Conservation (phyloP, 148 eudicot genomes). For the Camellia granthamiana region DNA sequence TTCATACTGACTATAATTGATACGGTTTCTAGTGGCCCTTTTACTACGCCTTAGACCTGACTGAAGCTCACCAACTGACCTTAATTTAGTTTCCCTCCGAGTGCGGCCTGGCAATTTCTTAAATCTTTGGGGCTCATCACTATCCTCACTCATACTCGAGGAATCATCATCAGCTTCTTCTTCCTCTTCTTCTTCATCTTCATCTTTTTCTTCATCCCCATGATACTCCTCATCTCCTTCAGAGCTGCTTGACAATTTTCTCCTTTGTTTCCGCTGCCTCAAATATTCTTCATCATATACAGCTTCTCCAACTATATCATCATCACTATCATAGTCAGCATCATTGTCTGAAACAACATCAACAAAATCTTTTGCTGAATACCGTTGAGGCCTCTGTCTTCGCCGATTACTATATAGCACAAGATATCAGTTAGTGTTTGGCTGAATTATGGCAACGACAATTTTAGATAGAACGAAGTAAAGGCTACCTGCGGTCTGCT, state of each 20-base stretch:
- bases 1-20: constrained; percentile 54
- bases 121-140: constrained; percentile 42
- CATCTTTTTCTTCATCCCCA: constrained; percentile 69
- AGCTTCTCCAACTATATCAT: constrained; percentile 91
- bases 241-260: constrained; percentile 58
- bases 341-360: constrained; percentile 65
- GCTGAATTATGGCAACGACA: background rate
- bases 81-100: constrained; percentile 48
- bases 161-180: constrained; percentile 44
- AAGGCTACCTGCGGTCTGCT: constrained; percentile 60
- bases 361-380: constrained; percentile 62
- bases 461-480: background rate
- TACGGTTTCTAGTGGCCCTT: constrained; percentile 60
- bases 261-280: constrained; percentile 45
- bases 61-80: constrained; percentile 49
- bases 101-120: constrained; percentile 49
- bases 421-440: constrained; percentile 9
- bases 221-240: constrained; percentile 82
- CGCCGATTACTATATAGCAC: constrained; percentile 50
- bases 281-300: constrained; percentile 77
- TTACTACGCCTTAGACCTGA: constrained; percentile 73
- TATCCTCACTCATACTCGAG: constrained; percentile 58
- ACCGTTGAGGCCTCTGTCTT: constrained; percentile 72
- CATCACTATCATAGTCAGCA: constrained; percentile 60
- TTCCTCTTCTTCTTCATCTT: constrained; percentile 48